These are phyloP conservation scores for Orbilia quercus DNA, from an alignment of 2,329 filamentous ascomycete species.

Conservation along the genomic window DNA sequence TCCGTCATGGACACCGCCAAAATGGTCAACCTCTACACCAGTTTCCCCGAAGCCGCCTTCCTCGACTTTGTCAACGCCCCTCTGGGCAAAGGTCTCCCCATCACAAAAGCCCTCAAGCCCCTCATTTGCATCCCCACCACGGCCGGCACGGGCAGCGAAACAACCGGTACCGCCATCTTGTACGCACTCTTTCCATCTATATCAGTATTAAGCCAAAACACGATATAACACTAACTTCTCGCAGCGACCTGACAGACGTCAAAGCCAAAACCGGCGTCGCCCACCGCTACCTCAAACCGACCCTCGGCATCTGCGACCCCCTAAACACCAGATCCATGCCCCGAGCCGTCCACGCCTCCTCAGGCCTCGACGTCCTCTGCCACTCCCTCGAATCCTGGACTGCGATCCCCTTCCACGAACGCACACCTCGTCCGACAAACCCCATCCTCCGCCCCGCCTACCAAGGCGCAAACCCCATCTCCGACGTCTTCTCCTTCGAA, in stretches of 20 bases:
- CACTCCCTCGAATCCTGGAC: conserved; percentile 98
- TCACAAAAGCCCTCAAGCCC: conserved; percentile 76
- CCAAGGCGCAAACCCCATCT: conserved; percentile 97
- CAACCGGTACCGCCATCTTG: conserved; percentile 97
- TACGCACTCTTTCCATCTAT: conserved; percentile 12
- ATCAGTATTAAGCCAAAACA: background rate
- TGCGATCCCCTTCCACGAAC: conserved; percentile 91
- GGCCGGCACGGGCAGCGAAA: conserved; percentile 89
- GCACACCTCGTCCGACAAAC: conserved; percentile 83
- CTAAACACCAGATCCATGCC: conserved; percentile 98
- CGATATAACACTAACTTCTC: background rate
- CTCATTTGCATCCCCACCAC: conserved; percentile 87
- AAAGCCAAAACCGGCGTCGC: conserved; percentile 95
- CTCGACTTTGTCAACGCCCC: conserved; percentile 98
- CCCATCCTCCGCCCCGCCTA: conserved; percentile 93
- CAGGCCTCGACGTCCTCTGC: conserved; percentile 93
- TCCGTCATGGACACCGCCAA: conserved; percentile 99
- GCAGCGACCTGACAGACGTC: conserved; percentile 80
- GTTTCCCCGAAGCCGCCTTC: conserved; percentile 91
- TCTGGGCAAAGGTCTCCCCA: conserved; percentile 82
- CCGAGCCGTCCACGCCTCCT: conserved; percentile 87
- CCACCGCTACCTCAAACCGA: conserved; percentile 94
- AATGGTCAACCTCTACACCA: conserved; percentile 95
- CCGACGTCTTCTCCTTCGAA: conserved; percentile 92
- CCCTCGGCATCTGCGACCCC: conserved; percentile 82